Conservation (phyloP, 2,329 filamentous ascomycete species). For the Trichophyton equinum region DNA sequence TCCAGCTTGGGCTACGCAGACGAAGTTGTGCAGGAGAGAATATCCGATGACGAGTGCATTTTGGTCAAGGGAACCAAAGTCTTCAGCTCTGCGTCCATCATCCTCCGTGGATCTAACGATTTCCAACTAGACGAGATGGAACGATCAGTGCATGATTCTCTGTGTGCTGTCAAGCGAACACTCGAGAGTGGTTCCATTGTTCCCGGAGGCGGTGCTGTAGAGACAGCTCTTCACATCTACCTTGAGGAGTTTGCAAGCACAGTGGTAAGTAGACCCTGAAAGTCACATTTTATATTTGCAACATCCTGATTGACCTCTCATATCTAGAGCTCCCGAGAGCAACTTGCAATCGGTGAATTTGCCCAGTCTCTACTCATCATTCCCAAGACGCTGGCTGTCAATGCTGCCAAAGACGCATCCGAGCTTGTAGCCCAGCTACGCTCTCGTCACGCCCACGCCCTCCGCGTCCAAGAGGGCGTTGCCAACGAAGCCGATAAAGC, state of each 20-base stretch:
- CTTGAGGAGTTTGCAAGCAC: slow-evolving; percentile 97
- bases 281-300: neutral
- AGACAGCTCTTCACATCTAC: slow-evolving; percentile 98
- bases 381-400: slow-evolving; percentile 91
- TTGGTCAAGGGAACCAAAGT: slow-evolving; percentile 91
- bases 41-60: slow-evolving; percentile 98
- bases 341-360: slow-evolving; percentile 95
- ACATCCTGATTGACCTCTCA: neutral
- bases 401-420: slow-evolving; percentile 90
- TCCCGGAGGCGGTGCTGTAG: slow-evolving; percentile 87
- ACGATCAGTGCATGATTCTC: slow-evolving; percentile 89
- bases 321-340: slow-evolving; percentile 67
- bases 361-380: slow-evolving; percentile 88
- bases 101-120: slow-evolving; percentile 90
- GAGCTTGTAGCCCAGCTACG: slow-evolving; percentile 93
- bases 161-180: slow-evolving; percentile 93
- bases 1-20: slow-evolving; percentile 84
- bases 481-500: slow-evolving; percentile 69
- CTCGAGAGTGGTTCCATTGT: slow-evolving; percentile 95
- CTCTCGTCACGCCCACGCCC: slow-evolving; percentile 83
- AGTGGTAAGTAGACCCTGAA: slow-evolving; percentile 46
- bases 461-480: slow-evolving; percentile 79
- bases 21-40: slow-evolving; percentile 94
- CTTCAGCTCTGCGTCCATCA: slow-evolving; percentile 87
- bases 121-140: slow-evolving; percentile 98